phyloP scores from a whole-genome alignment of 1,284 basidiomycete genomes.

The Puccinia coronata region DNA sequence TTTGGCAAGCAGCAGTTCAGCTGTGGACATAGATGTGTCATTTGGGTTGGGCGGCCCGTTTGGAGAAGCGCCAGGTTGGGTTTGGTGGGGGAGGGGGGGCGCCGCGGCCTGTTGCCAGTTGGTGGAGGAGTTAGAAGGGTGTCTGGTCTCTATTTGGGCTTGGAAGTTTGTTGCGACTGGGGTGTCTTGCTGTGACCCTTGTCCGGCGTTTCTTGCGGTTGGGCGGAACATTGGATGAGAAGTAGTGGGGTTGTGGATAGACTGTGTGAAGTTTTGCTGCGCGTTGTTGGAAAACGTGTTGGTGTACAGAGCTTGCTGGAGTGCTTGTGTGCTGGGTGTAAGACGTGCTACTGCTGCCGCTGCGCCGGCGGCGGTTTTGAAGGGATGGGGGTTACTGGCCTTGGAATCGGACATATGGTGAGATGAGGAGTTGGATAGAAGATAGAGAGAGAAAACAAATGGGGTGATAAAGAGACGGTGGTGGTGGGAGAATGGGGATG shows the following conservation, averaged over 20 bases:
- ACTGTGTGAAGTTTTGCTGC: not conserved
- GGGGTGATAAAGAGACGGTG: no score
- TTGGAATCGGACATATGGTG: no score
- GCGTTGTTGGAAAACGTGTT: not conserved
- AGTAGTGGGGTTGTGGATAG: not conserved
- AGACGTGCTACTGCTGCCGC: not conserved
- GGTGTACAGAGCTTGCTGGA: not conserved
- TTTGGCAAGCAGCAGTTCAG: not conserved
- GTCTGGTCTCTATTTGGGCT: not conserved
- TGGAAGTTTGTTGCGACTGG: not conserved
- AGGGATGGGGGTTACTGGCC: no score
- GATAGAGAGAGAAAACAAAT: no score
- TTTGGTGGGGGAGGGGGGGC: not conserved
- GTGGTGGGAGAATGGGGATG: no score
- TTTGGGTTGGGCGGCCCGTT: no score
- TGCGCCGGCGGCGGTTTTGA: not conserved
- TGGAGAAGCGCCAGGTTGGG: no score
- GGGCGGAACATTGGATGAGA: not conserved
- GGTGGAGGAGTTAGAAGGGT: not conserved
- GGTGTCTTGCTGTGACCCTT: not conserved
- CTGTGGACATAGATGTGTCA: no score
- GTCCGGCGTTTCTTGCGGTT: not conserved
- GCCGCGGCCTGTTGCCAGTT: not conserved
- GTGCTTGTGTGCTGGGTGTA: not conserved
- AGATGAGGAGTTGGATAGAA: no score